phyloP scores from a whole-genome alignment of 139 green algal genomes.

The Nannochloris sp. region DNA sequence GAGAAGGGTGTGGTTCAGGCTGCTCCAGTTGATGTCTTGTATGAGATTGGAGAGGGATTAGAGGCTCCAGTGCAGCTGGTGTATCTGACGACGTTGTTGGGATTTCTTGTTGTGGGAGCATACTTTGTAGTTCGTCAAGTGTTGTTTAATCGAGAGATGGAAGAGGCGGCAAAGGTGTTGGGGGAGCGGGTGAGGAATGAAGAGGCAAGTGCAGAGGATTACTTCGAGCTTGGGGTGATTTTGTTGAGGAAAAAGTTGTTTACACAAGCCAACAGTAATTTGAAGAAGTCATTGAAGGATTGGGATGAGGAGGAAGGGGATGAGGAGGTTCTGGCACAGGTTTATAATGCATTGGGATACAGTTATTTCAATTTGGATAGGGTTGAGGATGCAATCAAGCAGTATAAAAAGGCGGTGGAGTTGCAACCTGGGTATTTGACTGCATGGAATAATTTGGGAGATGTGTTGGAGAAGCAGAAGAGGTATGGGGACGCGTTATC shows the following conservation, averaged over 20 bases:
- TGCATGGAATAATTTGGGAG: conserved; percentile 98
- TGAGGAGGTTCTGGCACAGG: conserved; percentile 82
- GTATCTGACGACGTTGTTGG: conserved; percentile 82
- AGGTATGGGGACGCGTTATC: conserved; percentile 59
- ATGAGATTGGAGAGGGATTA: conserved; percentile 61
- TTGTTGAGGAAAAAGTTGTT: conserved; percentile 95
- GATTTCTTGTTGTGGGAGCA: conserved; percentile 73
- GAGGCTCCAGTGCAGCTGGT: conserved; percentile 82
- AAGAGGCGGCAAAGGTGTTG: conserved; percentile 91
- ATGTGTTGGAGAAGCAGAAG: conserved; percentile 74
- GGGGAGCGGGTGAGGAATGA: conserved; percentile 82
- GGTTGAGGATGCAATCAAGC: conserved; percentile 44
- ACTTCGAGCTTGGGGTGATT: conserved; percentile 94
- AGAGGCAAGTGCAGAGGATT: conserved; percentile 82
- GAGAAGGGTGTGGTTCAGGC: neutral
- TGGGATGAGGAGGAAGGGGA: conserved; percentile 72
- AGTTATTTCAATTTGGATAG: conserved; percentile 85
- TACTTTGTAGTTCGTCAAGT: conserved; percentile 91
- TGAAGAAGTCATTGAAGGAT: conserved; percentile 80
- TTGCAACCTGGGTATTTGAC: conserved; percentile 68
- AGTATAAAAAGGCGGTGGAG: conserved; percentile 81
- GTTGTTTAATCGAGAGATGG: conserved; percentile 86
- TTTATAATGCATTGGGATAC: conserved; percentile 96
- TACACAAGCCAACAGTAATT: conserved; percentile 86
- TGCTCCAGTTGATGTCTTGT: neutral